Evolutionary conservation across 768 basidiomycete genomes (phyloP).

Genomic region (Galerina marginata): DNA sequence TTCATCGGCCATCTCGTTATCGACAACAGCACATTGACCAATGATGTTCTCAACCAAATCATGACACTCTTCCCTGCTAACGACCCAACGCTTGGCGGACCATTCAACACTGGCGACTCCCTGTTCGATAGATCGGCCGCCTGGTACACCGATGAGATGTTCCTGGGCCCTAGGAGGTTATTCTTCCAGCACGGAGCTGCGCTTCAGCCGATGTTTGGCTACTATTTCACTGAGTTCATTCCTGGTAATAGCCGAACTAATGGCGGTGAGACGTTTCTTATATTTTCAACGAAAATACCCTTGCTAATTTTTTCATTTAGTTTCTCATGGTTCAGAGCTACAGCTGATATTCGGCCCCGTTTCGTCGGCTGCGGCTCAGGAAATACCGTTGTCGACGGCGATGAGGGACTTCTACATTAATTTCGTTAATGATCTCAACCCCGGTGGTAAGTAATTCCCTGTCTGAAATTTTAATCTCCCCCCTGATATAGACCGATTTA

Average conservation of each 20-base stretch:
- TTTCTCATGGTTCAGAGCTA: slow-evolving; percentile 56
- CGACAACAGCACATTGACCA: slow-evolving; percentile 54
- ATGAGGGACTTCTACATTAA: slow-evolving; percentile 60
- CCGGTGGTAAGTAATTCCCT: slow-evolving; percentile 48
- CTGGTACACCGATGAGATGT: slow-evolving; percentile 68
- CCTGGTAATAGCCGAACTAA: slow-evolving; percentile 53
- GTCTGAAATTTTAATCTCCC: background rate
- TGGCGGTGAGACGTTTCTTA: slow-evolving; percentile 44
- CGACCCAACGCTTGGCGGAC: slow-evolving; percentile 49
- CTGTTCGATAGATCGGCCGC: slow-evolving; percentile 60
- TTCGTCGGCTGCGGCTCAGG: slow-evolving; percentile 40
- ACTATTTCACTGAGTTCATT: slow-evolving; percentile 62
- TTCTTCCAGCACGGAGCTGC: slow-evolving; percentile 55
- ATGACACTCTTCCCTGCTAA: slow-evolving; percentile 52
- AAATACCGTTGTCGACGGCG: slow-evolving; percentile 50
- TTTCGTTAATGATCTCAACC: slow-evolving; percentile 62
- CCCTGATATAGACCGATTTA: background rate
- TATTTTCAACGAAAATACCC: background rate
- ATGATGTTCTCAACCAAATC: slow-evolving; percentile 43
- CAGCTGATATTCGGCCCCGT: slow-evolving; percentile 53
- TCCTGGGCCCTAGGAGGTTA: slow-evolving; percentile 51
- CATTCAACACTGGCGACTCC: slow-evolving; percentile 64
- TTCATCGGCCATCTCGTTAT: slow-evolving; percentile 57
- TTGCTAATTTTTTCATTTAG: slow-evolving; percentile 28
- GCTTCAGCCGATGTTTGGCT: slow-evolving; percentile 55